Evolutionary conservation across 257 asterid genomes (phyloP).

Genomic region (Lithospermum erythrorhizon): DNA sequence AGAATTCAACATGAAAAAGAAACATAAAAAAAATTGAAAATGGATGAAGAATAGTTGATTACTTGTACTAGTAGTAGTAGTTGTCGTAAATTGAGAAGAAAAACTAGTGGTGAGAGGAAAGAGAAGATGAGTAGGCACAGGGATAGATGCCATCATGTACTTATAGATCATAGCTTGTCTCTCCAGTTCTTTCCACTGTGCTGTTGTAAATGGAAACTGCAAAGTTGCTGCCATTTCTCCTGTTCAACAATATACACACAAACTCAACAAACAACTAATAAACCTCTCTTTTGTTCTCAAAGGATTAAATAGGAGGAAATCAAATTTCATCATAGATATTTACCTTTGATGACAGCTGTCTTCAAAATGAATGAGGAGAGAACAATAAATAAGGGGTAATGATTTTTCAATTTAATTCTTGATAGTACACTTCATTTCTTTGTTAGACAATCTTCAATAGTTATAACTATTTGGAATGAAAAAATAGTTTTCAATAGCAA

Average conservation of each 20-base stretch:
- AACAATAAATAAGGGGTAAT: no score
- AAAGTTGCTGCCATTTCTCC: conserved; percentile 24
- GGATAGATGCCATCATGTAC: conserved; percentile 56
- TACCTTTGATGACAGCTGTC: neutral
- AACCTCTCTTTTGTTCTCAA: neutral
- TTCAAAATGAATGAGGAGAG: no score
- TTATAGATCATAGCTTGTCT: conserved; percentile 75
- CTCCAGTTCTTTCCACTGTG: conserved; percentile 79
- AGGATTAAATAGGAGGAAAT: neutral
- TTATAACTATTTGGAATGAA: no score
- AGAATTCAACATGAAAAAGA: neutral
- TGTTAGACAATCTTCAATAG: no score
- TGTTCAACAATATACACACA: neutral
- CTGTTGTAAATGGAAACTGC: conserved; percentile 58
- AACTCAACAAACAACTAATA: neutral
- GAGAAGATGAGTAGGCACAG: conserved; percentile 76
- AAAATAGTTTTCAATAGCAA: no score
- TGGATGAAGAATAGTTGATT: neutral
- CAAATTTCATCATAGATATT: no score
- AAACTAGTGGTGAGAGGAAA: conserved; percentile 28
- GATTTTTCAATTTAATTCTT: no score
- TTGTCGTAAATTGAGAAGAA: conserved; percentile 19
- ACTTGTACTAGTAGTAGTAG: conserved; percentile 20
- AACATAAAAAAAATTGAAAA: neutral
- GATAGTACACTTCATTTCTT: no score